Percentiles rank a stretch among this genome's conserved stretches.
These are phyloP conservation scores for Rutstroemia sp. DNA, from an alignment of 2,329 filamentous ascomycete genomes.

Conservation along the genomic window DNA sequence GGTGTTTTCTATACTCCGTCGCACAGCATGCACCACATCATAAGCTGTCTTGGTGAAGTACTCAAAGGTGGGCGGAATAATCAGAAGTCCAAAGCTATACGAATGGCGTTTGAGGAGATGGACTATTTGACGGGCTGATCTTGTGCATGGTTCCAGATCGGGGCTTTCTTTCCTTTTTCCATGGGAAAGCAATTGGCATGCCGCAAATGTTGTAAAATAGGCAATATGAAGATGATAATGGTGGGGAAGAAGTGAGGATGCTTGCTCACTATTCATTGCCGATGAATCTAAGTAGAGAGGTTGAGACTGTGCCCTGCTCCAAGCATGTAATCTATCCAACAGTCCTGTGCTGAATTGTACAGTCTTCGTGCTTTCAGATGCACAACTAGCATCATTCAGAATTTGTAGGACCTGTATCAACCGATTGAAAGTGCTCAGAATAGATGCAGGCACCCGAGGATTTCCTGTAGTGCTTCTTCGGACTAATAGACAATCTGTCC, in stretches of 20 bases:
- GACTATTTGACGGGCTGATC: conserved; percentile 31
- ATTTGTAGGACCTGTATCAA: conserved; percentile 28
- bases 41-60: conserved; percentile 32
- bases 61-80: conserved; percentile 35
- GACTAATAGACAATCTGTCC: conserved; percentile 46
- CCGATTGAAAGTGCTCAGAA: conserved; percentile 29
- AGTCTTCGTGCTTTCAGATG: conserved; percentile 9
- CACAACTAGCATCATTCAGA: conserved; percentile 25
- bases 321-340: conserved; percentile 21
- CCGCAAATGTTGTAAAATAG: conserved; percentile 25
- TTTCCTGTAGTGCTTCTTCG: conserved; percentile 20
- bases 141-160: conserved; percentile 27
- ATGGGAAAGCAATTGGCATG: conserved; percentile 21
- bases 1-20: conserved; percentile 24
- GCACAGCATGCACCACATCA: conserved; percentile 24
- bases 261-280: conserved; percentile 14
- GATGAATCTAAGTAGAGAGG: conserved; percentile 20
- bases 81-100: conserved; percentile 34
- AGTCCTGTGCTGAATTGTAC: conserved; percentile 18
- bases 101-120: conserved; percentile 32
- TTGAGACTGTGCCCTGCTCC: conserved; percentile 21
- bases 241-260: conserved; percentile 24
- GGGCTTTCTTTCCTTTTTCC: conserved; percentile 13
- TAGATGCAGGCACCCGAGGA: conserved; percentile 27
- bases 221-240: conserved; percentile 27